These are phyloP conservation scores for Monosporascus sp. DNA, from an alignment of 2,329 filamentous ascomycete species.

Conservation along the genomic window DNA sequence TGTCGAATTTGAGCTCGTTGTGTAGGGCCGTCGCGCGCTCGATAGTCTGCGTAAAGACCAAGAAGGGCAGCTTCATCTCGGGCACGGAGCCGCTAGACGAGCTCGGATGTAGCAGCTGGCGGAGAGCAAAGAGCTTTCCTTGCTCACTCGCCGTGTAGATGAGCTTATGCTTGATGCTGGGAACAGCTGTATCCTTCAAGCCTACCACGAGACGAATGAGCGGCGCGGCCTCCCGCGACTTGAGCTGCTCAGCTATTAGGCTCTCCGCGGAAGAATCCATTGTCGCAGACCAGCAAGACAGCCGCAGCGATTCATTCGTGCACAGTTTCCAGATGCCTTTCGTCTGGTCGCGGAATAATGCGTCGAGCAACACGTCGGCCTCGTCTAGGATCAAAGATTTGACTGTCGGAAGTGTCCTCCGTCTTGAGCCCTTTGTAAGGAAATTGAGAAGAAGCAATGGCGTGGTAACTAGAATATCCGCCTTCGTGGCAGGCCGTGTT, in stretches of 20 bases:
- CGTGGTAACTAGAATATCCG: constrained; percentile 76
- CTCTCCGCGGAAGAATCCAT: constrained; percentile 92
- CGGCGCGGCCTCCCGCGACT: constrained; percentile 46
- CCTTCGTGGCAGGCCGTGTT: constrained; percentile 50
- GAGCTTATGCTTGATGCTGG: constrained; percentile 84
- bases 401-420: constrained; percentile 58
- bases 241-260: constrained; percentile 64
- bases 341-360: constrained; percentile 85
- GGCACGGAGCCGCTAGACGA: constrained; percentile 49
- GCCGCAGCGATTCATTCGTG: constrained; percentile 59
- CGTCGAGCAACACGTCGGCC: constrained; percentile 89
- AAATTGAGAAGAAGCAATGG: constrained; percentile 74
- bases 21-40: constrained; percentile 82
- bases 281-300: constrained; percentile 91
- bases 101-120: constrained; percentile 79
- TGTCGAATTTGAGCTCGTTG: constrained; percentile 89
- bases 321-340: constrained; percentile 79
- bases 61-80: constrained; percentile 74
- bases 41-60: constrained; percentile 96
- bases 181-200: constrained; percentile 90
- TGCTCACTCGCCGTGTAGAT: constrained; percentile 88
- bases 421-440: constrained; percentile 43
- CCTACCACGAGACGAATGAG: constrained; percentile 88
- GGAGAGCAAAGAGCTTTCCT: constrained; percentile 85
- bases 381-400: constrained; percentile 80